Base-by-base conservation (phyloP, 768 basidiomycete genomes). In the Rubroboletus pulcherrimus region DNA sequence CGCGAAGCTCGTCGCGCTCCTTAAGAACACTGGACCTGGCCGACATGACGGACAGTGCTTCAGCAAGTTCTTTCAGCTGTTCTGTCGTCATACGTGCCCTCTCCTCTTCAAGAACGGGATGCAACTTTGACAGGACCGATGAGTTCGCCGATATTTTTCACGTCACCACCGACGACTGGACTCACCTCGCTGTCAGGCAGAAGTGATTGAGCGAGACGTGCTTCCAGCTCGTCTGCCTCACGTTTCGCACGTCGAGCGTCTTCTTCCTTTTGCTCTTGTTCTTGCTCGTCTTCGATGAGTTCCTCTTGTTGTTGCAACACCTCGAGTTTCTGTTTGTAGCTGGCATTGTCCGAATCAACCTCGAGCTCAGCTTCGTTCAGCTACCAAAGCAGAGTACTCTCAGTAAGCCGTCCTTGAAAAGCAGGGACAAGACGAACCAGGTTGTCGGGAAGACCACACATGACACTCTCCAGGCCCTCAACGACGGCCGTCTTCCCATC, bases 241-340 rank as follows among this genome's bases (percentile, higher is more conserved):
- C 86, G 85, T 69, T 85, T 86, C 43, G 86, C 88, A 54, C 90
- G 87, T 40, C 93, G 86, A n/a, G 92, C 89, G 68, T 90, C 85
- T 70, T 93, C 90, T 70, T 93, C 92, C 74, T 94, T 89, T 73
- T 95, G 87, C 59, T 99, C 97, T 72, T 99, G 97, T 70, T 98
- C 97, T 60, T 94, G 85, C 74, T 99, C 97, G 71, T 99, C 97
- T 68, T 99, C 95, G 68, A 99, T 99, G 58, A 99, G 91, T 71
- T 99, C 97, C 69, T 99, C 92, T 72, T 99, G 97, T 65, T 99
- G 92, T 64, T 97, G 93, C 68, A 99, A 76, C 26, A 99, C 96
- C 59, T 98, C 97, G 53, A 99, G 82, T 74, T 96, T 97, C 78
- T 98, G 92, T 78, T 97, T 96, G 81, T 97, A 98, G 65, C 86